Base-by-base conservation (phyloP, 2,329 filamentous ascomycete species). In the Apiospora koreana region DNA sequence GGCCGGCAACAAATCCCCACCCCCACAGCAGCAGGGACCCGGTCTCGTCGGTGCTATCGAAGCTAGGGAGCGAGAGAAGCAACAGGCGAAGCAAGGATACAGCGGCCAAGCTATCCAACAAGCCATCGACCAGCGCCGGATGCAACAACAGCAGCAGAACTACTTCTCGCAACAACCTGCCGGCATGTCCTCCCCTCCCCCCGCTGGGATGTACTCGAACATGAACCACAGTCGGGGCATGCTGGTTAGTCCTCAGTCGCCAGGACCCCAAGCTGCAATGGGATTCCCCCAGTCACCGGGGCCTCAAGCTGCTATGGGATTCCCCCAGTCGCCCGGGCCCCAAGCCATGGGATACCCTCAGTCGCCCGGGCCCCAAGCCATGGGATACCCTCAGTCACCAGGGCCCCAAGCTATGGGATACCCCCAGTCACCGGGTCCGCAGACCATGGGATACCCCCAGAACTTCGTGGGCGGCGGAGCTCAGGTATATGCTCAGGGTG, bases 21-120 rank as follows among this genome's bases (percentile, higher is more conserved):
- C 50, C 23, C 65, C 31, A 6, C 65, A 66, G 14, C 81, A 85
- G 12, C 79, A 86, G 42, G 88, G 88, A 0, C 83, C 83, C 28
- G 91, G 92, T 0, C 84, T 97, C 1, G 90, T 97, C 8, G 93
- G 92, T 1, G 92, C 93, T 18, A 95, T 97, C 69, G 92, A 94
- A 72, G 88, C 89, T 1, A 89, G 94, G 18, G 93, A 98, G 79
- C 90, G 91, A 14, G 94, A 97, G 77, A 94, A 89, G 77, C 86
- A 89, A 73, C 88, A 91, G 68, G 89, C 92, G 80, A 93, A 88
- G 76, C 87, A 92, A 70, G 91, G 91, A 0, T 82, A 91, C 71
- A 89, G 91, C 71, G 91, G 90, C 62, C 89, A 91, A 70, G 89
- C 91, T 71, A 92, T 94, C 9, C 91, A 94, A 73, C 87, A 93